Base-by-base conservation (phyloP, 2,329 filamentous ascomycete genomes). In the Lasiodiplodia citricola region DNA sequence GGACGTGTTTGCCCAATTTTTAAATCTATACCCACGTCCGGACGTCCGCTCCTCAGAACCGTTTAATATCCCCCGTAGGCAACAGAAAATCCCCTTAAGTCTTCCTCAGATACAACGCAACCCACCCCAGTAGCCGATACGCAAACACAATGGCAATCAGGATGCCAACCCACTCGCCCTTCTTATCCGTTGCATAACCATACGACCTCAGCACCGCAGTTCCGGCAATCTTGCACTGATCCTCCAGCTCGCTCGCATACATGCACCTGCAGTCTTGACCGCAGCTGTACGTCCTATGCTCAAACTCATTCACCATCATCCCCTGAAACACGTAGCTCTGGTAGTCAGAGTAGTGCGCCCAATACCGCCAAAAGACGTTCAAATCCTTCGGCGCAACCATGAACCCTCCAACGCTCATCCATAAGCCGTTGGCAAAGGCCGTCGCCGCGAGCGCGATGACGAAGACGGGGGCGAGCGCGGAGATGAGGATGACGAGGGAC, bases 221-320 rank as follows among this genome's bases (percentile, higher is more conserved):
- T 0, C 93, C 93, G 3, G 86, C 85, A 72, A 96, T 92, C 78
- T 87, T 81, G 74, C 93, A 94, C 76, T 91, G 80, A 38, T 82
- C 75, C 51, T 86, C 86, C 69, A 94, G 76, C 70, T 86, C 83
- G 6, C 87, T 90, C 47, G 85, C 79, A 78, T 91, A 96, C 87
- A 92, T 91, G 81, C 93, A 96, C 51, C 85, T 84, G 73, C 88
- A 93, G 0, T 79, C 79, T 0, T 75, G 70, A 71, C 84, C 80
- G 75, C 92, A 95, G 3, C 80, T 77, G 77, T 92, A 96, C 3
- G 82, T 85, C 16, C 92, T 83, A 21, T 86, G 72, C 1, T 83
- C 82, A 77, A 97, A 96, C 81, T 97, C 92, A 75, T 96, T 96
- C 66, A 95, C 89, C 92, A 96, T 96, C 93, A 97, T 96, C 16